Conservation (phyloP, 768 basidiomycete species). For the Naganishia antarctica region DNA sequence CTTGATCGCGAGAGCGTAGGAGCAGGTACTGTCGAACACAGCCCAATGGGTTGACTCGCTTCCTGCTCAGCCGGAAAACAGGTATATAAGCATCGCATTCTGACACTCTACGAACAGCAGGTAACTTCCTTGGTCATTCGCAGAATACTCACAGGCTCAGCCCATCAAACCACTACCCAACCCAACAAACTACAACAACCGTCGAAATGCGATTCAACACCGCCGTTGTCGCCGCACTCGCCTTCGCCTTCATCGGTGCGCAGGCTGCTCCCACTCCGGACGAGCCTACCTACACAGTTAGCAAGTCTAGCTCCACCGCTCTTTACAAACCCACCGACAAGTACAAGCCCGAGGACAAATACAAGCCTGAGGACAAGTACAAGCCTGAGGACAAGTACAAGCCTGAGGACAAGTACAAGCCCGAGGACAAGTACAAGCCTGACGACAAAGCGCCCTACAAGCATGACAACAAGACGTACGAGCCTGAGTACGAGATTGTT, state of each 20-base stretch:
- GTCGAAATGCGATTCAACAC: conserved; percentile 12
- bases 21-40: too few species aligned
- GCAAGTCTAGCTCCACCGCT: background rate
- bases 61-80: background rate
- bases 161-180: background rate
- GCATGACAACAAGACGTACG: background rate
- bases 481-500: conserved; percentile 8
- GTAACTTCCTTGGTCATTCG: background rate
- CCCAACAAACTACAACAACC: background rate
- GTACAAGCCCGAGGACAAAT: background rate
- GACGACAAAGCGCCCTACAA: background rate
- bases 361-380: background rate
- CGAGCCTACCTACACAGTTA: background rate
- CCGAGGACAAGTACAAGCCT: background rate
- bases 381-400: background rate
- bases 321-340: background rate
- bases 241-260: conserved; percentile 6
- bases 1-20: too few species aligned
- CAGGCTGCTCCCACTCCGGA: conserved; percentile 7
- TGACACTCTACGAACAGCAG: background rate
- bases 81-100: background rate
- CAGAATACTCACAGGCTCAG: background rate
- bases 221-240: conserved; percentile 5
- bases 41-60: too few species aligned
- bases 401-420: background rate